phyloP scores from a whole-genome alignment of 2,329 filamentous ascomycete genomes.

The Coniochaeta sp. region DNA sequence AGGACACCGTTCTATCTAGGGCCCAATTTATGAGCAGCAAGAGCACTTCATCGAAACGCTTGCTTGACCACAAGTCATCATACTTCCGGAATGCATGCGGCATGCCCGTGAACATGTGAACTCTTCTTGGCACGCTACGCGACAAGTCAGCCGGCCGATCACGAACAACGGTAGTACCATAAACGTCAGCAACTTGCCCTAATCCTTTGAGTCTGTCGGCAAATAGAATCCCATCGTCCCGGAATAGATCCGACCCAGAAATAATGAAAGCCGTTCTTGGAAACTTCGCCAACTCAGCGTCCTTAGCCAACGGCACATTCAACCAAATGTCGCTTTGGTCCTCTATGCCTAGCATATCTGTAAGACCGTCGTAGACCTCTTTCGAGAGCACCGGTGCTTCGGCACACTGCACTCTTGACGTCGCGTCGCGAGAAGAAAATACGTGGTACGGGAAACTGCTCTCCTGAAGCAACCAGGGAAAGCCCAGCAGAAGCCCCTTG shows the following conservation, averaged over 20 bases:
- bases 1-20: no score
- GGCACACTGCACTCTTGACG: slow-evolving; percentile 29
- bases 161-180: slow-evolving; percentile 16
- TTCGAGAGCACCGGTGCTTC: slow-evolving; percentile 35
- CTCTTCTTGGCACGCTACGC: slow-evolving; percentile 17
- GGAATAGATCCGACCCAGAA: slow-evolving; percentile 17
- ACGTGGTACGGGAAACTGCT: slow-evolving; percentile 20
- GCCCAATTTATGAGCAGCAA: slow-evolving; percentile 2
- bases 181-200: slow-evolving; percentile 15
- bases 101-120: slow-evolving; percentile 21
- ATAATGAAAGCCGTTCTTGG: slow-evolving; percentile 18
- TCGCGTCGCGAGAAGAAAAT: slow-evolving; percentile 25
- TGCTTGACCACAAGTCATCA: slow-evolving; percentile 13
- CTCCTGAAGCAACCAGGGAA: slow-evolving; percentile 30
- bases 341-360: slow-evolving; percentile 13
- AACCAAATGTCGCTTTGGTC: slow-evolving; percentile 19
- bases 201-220: no score
- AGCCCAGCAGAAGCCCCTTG: slow-evolving; percentile 36
- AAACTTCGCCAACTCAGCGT: slow-evolving; percentile 15
- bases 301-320: slow-evolving; percentile 22
- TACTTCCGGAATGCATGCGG: slow-evolving; percentile 18
- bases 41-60: slow-evolving; percentile 5
- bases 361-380: slow-evolving; percentile 21
- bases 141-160: no score
- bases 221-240: no score